Percentiles rank a stretch among this genome's conserved stretches.
Evolutionary conservation across 2,329 filamentous ascomycete genomes (phyloP).

Genomic region (Neonectria hederae): DNA sequence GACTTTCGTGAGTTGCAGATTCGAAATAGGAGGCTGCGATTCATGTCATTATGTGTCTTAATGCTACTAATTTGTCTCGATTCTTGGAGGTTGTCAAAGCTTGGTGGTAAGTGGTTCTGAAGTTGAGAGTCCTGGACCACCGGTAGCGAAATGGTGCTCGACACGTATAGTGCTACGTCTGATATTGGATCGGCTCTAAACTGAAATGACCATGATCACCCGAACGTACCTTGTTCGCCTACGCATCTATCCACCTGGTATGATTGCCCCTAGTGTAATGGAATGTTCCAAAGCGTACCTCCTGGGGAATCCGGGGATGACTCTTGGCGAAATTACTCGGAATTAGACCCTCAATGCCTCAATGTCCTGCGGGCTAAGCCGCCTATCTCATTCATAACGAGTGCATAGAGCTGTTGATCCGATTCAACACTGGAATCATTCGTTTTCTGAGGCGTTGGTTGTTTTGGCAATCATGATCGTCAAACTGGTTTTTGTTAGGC

Average conservation of each 20-base stretch:
- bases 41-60: not conserved
- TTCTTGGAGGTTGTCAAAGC: not conserved
- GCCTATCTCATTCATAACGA: not conserved
- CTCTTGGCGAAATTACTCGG: not conserved
- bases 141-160: not conserved
- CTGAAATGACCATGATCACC: not conserved
- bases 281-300: not conserved
- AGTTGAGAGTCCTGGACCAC: not conserved
- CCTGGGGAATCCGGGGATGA: not conserved
- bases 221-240: not conserved
- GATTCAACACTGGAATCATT: not conserved
- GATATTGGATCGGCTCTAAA: no score
- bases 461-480: slow-evolving; percentile 10
- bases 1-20: not conserved
- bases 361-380: not conserved
- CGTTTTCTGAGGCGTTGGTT: slow-evolving; percentile 6
- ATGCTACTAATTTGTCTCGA: not conserved
- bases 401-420: not conserved
- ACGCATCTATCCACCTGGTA: not conserved
- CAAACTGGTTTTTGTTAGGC: slow-evolving; percentile 18
- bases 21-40: not conserved
- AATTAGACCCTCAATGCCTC: not conserved
- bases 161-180: not conserved
- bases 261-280: not conserved
- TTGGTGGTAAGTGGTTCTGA: not conserved